These are phyloP conservation scores for Austroboletus festivus DNA, from an alignment of 768 basidiomycete genomes.

Conservation along the genomic window DNA sequence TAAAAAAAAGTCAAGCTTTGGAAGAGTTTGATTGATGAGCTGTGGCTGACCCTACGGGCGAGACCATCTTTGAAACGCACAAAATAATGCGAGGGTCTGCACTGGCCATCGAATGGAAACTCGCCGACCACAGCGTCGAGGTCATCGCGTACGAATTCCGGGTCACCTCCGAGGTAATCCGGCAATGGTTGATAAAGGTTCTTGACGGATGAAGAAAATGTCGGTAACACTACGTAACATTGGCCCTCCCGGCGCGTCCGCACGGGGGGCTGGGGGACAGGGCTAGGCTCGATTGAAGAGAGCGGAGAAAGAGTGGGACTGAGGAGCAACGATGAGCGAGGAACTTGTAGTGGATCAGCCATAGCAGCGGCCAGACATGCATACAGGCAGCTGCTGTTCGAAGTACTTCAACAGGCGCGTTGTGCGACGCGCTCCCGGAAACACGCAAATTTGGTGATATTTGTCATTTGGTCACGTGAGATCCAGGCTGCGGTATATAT, in stretches of 20 bases:
- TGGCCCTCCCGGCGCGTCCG: slow-evolving; percentile 9
- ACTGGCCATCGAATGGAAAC: slow-evolving; percentile 32
- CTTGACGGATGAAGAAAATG: slow-evolving; percentile 37
- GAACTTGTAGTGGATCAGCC: slow-evolving; percentile 3
- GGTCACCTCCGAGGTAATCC: slow-evolving; percentile 34
- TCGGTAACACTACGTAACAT: slow-evolving; percentile 39
- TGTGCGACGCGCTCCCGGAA: slow-evolving; percentile 11
- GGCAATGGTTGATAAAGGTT: slow-evolving; percentile 39
- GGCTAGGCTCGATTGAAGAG: slow-evolving; percentile 10
- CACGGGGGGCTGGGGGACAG: slow-evolving; percentile 8
- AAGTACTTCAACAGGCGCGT: slow-evolving; percentile 4
- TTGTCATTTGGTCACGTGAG: slow-evolving; percentile 19
- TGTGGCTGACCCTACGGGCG: slow-evolving; percentile 48
- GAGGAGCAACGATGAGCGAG: slow-evolving; percentile 18
- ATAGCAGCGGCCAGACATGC: slow-evolving; percentile 7
- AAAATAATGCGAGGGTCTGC: slow-evolving; percentile 51
- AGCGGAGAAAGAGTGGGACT: slow-evolving; percentile 11
- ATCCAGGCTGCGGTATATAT: too few relatives aligned
- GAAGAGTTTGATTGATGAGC: not conserved
- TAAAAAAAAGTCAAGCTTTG: slow-evolving; percentile 22
- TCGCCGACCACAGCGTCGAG: slow-evolving; percentile 59
- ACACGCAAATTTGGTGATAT: not conserved
- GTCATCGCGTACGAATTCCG: slow-evolving; percentile 29
- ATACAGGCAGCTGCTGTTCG: not conserved
- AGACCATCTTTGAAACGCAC: slow-evolving; percentile 58